Conservation (phyloP, 306 rosid genomes). For the Ochetophila trinervis region DNA sequence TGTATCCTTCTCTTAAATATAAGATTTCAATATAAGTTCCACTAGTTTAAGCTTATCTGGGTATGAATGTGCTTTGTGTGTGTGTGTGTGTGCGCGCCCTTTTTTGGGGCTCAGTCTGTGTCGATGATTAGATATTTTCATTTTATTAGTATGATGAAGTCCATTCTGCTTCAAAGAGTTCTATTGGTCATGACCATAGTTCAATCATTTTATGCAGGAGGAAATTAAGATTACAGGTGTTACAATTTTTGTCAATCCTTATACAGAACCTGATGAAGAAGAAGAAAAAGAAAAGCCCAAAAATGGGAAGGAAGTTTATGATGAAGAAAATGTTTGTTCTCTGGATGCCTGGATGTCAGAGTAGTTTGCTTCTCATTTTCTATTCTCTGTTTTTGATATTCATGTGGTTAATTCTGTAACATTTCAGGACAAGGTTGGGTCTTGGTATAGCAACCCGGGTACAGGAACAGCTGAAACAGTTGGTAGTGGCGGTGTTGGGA, state of each 20-base stretch:
- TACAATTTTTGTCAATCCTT: constrained; percentile 80
- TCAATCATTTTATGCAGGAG: constrained; percentile 52
- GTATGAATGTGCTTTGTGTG: no score
- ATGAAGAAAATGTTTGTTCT: constrained; percentile 78
- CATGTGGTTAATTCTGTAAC: constrained; percentile 3
- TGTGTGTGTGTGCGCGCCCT: not conserved
- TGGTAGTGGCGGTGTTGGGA: constrained; percentile 66
- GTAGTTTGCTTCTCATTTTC: constrained; percentile 8
- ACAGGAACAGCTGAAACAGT: constrained; percentile 60
- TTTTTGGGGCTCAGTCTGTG: not conserved
- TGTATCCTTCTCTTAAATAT: no score
- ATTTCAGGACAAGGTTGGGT: constrained; percentile 77
- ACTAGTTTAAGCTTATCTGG: not conserved
- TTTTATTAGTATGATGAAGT: not conserved
- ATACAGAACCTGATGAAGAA: constrained; percentile 90
- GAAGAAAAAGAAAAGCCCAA: constrained; percentile 56
- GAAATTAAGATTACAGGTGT: constrained; percentile 84
- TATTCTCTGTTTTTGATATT: not conserved
- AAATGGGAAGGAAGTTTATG: constrained; percentile 54
- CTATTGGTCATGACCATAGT: not conserved
- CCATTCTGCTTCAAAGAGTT: not conserved
- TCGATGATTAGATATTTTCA: not conserved
- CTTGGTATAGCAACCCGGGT: constrained; percentile 90
- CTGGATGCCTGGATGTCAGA: constrained; percentile 11
- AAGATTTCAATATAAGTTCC: no score